Conservation (phyloP, 1,284 basidiomycete genomes). For the Neonothopanus nambi region DNA sequence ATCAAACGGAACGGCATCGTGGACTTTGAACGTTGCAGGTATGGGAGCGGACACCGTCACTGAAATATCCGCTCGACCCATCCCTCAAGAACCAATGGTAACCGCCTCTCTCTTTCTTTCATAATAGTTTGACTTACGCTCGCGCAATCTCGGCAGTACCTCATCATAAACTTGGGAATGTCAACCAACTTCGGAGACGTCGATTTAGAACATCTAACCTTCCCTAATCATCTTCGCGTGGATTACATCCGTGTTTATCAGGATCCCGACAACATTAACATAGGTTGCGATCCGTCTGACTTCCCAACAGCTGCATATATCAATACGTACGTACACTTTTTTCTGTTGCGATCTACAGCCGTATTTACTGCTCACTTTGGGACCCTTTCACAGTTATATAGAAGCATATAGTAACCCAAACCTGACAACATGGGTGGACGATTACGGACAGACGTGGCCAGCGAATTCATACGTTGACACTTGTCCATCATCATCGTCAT, state of each 20-base stretch:
- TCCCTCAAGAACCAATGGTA: conserved; percentile 86
- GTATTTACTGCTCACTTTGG: no score
- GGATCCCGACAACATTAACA: conserved; percentile 50
- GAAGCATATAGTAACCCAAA: conserved; percentile 23
- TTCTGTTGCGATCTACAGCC: not conserved
- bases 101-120: conserved; percentile 14
- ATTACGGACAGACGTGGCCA: conserved; percentile 41
- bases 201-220: conserved; percentile 49
- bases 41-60: conserved; percentile 62
- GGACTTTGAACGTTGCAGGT: conserved; percentile 71
- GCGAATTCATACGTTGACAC: conserved; percentile 22
- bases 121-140: conserved; percentile 10
- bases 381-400: conserved; percentile 23
- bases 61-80: conserved; percentile 68
- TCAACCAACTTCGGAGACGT: conserved; percentile 62
- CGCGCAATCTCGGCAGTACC: conserved; percentile 39
- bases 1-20: conserved; percentile 62
- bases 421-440: conserved; percentile 39
- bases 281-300: conserved; percentile 68
- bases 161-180: conserved; percentile 56
- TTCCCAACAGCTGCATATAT: conserved; percentile 30
- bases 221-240: conserved; percentile 56
- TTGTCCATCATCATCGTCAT: conserved; percentile 6
- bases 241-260: conserved; percentile 76
- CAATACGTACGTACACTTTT: conserved; percentile 11